Evolutionary conservation across 164 flowering plant genomes (phyloP), one percentile per base, ranked within the genome.

Genomic region (Annona squamosa): DNA sequence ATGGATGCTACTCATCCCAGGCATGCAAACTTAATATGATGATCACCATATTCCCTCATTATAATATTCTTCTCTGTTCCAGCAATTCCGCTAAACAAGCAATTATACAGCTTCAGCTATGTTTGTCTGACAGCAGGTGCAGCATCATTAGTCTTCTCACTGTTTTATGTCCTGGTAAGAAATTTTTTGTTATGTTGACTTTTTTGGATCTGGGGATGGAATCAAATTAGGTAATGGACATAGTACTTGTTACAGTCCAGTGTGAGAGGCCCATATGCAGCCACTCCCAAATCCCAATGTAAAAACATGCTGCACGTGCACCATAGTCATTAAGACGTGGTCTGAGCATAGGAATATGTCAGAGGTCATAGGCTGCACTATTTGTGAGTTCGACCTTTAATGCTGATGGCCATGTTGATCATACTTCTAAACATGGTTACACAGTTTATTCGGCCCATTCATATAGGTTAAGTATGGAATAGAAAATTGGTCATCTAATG

Each of bases 71-170:
- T 48, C 76, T 75, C 72, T 4, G 44, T 67, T 83, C 82, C 96
- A 94, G 97, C 86, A 19, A 88, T 94, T 77, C 97, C 97, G 66
- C 78, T 89, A 46, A 94, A 94, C 76, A 94, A 94, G 77, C 97
- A 94, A 81, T 65, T 94, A 70, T 94, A 92, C 83, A 85, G 87
- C 71, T 77, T 91, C 74, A 94, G 94, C 83, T 94, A 94, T 80
- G 92, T 89, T 59, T 94, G 97, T 73, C 81, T 94, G 19, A 92
- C 98, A 37, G 86, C 97, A 17, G 97, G 97, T 73, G 90, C 94
- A 63, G 97, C 98, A 41, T 89, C 89, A 41, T 76, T 92, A 73
- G 89, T 89, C 52, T 90, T 94, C 75, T 89, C 97, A 10, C 72
- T 79, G 65, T 84, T 92, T 68, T 94, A 94, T 78, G 48, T 80